Evolutionary conservation across 768 basidiomycete genomes (phyloP).

Genomic region (Tylopilus sp.): DNA sequence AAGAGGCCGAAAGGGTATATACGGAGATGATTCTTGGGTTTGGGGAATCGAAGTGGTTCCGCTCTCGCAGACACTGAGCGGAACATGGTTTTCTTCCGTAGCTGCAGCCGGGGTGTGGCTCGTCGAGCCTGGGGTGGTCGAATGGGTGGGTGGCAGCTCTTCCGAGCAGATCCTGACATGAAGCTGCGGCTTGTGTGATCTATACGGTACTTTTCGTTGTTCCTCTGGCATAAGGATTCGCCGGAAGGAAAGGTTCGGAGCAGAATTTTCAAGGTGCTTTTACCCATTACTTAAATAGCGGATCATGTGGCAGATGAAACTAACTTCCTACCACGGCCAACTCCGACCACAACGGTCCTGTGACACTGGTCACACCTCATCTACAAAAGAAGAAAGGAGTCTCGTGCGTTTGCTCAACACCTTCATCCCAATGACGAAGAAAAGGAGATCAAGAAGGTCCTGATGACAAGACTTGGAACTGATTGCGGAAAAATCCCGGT

Average conservation of each 20-base stretch:
- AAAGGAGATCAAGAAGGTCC: not conserved
- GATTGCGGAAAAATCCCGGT: not conserved
- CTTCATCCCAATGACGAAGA: constrained; percentile 2
- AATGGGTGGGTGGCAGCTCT: not conserved
- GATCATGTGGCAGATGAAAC: too few species aligned
- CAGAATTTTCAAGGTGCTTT: not conserved
- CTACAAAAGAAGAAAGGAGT: not conserved
- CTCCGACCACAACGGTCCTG: not conserved
- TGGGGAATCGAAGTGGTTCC: not conserved
- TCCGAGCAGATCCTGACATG: constrained; percentile 7
- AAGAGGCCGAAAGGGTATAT: not conserved
- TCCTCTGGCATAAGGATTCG: constrained; percentile 8
- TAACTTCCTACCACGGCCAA: too few species aligned
- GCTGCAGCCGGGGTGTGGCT: not conserved
- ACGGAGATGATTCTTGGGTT: not conserved
- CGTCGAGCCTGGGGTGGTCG: not conserved
- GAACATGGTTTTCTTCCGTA: constrained; percentile 1
- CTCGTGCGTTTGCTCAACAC: not conserved
- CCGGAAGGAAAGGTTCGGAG: too few species aligned
- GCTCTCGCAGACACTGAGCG: not conserved
- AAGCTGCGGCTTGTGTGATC: constrained; percentile 1
- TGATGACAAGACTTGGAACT: constrained; percentile 4
- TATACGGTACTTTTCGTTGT: not conserved
- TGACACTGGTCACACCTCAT: not conserved
- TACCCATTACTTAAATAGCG: too few species aligned